Conservation (phyloP, 805 yeast species). For the Candida dendrica region DNA sequence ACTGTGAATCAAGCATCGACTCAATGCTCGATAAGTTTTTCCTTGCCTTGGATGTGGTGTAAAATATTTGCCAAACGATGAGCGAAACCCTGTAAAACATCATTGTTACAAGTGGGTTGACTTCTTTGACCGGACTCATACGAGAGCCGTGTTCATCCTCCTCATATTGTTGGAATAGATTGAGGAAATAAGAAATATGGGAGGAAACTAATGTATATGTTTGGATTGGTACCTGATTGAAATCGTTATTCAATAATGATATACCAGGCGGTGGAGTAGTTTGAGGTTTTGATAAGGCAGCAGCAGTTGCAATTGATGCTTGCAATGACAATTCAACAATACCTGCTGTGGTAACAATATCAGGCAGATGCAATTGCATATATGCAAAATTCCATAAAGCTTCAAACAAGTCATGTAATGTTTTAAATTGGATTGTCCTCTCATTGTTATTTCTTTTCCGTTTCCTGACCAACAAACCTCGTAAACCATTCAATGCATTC, state of each 20-base stretch:
- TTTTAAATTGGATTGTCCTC: too few species aligned
- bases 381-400: slow-evolving; percentile 1
- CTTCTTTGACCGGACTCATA: too few species aligned
- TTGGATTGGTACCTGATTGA: background rate
- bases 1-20: too few species aligned
- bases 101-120: too few species aligned
- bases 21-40: too few species aligned
- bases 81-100: too few species aligned
- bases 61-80: too few species aligned
- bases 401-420: background rate
- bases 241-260: background rate
- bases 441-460: background rate
- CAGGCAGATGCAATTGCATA: slow-evolving; percentile 1
- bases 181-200: too few species aligned
- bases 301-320: background rate
- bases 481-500: background rate
- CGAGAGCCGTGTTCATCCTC: too few species aligned
- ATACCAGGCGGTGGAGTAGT: background rate
- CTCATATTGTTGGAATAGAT: too few species aligned
- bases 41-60: too few species aligned
- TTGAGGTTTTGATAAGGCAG: background rate
- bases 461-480: background rate
- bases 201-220: background rate
- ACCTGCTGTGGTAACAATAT: background rate
- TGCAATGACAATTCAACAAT: background rate